These are phyloP conservation scores for Podospora appendiculata DNA, from an alignment of 495 filamentous ascomycete genomes.

Conservation along the genomic window DNA sequence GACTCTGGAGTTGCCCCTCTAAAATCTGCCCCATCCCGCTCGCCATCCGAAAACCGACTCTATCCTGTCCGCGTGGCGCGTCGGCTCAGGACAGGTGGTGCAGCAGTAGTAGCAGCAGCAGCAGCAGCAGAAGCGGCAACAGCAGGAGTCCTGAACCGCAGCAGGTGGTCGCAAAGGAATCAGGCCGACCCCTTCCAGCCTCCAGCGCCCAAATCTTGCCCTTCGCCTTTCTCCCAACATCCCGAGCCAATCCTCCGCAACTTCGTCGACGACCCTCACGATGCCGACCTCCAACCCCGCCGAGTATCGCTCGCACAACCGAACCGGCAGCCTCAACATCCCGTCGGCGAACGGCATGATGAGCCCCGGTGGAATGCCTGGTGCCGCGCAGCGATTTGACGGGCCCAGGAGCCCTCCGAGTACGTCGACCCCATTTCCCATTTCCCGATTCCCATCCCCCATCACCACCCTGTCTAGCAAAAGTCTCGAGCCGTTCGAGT, in stretches of 20 bases:
- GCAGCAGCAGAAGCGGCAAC: no score
- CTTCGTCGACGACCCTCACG: background rate
- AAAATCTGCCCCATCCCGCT: background rate
- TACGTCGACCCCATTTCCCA: slow-evolving; percentile 30
- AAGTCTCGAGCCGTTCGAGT: no score
- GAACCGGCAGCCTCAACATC: slow-evolving; percentile 47
- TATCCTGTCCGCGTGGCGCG: no score
- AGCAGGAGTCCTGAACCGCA: no score
- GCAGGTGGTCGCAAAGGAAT: slow-evolving; percentile 3
- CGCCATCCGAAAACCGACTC: no score
- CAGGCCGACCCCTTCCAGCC: slow-evolving; percentile 13
- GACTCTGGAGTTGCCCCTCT: background rate
- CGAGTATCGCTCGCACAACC: slow-evolving; percentile 43
- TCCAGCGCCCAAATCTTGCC: background rate
- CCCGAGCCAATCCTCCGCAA: background rate
- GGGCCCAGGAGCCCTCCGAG: slow-evolving; percentile 77
- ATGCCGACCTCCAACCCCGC: slow-evolving; percentile 28
- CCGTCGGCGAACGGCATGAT: slow-evolving; percentile 28
- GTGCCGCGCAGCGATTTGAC: slow-evolving; percentile 44
- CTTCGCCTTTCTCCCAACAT: slow-evolving; percentile 1
- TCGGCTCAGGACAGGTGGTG: no score
- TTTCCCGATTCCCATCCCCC: background rate
- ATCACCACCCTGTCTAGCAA: no score
- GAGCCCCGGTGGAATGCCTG: slow-evolving; percentile 28
- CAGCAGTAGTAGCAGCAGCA: no score